These are phyloP conservation scores for Tolypocladium inflatum DNA, from an alignment of 2,329 filamentous ascomycete genomes.

Conservation along the genomic window DNA sequence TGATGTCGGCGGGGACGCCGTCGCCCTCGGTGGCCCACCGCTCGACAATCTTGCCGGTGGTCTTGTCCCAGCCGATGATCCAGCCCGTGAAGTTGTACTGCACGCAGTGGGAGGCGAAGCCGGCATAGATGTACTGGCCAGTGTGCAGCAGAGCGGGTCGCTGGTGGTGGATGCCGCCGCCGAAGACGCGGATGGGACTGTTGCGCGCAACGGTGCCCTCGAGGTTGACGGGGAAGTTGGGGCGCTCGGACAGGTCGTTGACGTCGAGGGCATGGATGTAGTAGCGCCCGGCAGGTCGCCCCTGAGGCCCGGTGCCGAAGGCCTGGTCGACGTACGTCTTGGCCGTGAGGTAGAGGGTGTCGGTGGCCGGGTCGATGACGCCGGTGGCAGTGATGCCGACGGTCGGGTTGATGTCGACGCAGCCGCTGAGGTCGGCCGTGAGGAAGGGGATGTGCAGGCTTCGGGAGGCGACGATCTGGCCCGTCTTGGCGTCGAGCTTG, in stretches of 20 bases:
- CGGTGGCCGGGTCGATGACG: conserved; percentile 33
- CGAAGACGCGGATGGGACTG: conserved; percentile 36
- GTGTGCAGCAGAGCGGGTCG: conserved; percentile 36
- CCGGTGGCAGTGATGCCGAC: conserved; percentile 36
- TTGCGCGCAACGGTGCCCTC: conserved; percentile 37
- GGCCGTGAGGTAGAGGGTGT: conserved; percentile 32
- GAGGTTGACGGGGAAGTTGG: conserved; percentile 37
- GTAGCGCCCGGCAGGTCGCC: conserved; percentile 22
- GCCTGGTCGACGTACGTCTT: conserved; percentile 31
- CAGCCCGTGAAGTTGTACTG: conserved; percentile 46
- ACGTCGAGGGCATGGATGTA: conserved; percentile 28
- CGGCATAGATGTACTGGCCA: conserved; percentile 38
- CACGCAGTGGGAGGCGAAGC: conserved; percentile 46
- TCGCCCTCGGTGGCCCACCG: conserved; percentile 30
- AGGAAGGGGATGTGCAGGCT: conserved; percentile 41
- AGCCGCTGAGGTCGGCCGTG: conserved; percentile 36
- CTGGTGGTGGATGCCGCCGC: conserved; percentile 42
- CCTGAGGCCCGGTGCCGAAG: conserved; percentile 17
- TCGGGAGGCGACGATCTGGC: conserved; percentile 35
- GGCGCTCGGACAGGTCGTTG: conserved; percentile 24
- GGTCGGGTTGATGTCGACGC: conserved; percentile 37
- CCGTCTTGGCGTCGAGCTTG: conserved; percentile 45
- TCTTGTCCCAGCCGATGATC: conserved; percentile 38
- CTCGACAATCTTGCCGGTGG: conserved; percentile 25
- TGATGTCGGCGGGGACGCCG: conserved; percentile 24